Evolutionary conservation across 2,329 filamentous ascomycete genomes (phyloP).

Genomic region (Hortaea werneckii): DNA sequence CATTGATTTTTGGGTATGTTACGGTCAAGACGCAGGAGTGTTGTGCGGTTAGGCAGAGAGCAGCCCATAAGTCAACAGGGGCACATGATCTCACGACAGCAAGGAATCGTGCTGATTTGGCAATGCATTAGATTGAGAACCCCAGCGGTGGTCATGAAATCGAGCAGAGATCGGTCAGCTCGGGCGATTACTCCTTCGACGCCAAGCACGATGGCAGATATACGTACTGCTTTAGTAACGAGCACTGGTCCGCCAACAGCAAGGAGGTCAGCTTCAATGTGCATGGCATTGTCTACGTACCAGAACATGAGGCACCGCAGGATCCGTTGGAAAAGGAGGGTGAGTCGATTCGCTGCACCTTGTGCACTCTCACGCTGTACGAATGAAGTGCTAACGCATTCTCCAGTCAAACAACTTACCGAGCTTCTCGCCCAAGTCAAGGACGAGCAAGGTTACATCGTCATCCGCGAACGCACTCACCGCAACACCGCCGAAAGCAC

Average conservation of each 20-base stretch:
- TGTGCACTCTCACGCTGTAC: too few relatives aligned
- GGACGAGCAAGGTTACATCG: slow-evolving; percentile 96
- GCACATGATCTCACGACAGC: background rate
- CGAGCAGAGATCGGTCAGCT: slow-evolving; percentile 71
- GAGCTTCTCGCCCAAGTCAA: slow-evolving; percentile 86
- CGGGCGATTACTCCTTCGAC: slow-evolving; percentile 87
- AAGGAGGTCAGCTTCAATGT: slow-evolving; percentile 99
- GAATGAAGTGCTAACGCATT: background rate
- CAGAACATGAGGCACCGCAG: slow-evolving; percentile 69
- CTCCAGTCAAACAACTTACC: slow-evolving; percentile 65
- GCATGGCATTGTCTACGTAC: slow-evolving; percentile 94
- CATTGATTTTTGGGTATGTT: slow-evolving; percentile 90
- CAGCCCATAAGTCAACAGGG: background rate
- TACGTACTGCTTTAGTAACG: slow-evolving; percentile 97
- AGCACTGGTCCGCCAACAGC: slow-evolving; percentile 89
- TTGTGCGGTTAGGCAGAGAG: background rate
- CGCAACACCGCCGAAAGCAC: slow-evolving; percentile 98
- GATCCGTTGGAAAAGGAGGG: slow-evolving; percentile 89
- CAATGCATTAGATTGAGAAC: slow-evolving; percentile 56
- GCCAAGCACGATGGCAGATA: slow-evolving; percentile 80
- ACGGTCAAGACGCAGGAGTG: background rate
- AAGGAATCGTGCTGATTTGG: slow-evolving; percentile 1
- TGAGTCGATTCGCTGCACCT: slow-evolving; percentile 28
- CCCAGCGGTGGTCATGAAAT: slow-evolving; percentile 66
- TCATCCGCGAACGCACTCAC: slow-evolving; percentile 89